Evolutionary conservation across 192 early-diverging fungal species (phyloP).

Genomic region (Umbelopsis vinacea): DNA sequence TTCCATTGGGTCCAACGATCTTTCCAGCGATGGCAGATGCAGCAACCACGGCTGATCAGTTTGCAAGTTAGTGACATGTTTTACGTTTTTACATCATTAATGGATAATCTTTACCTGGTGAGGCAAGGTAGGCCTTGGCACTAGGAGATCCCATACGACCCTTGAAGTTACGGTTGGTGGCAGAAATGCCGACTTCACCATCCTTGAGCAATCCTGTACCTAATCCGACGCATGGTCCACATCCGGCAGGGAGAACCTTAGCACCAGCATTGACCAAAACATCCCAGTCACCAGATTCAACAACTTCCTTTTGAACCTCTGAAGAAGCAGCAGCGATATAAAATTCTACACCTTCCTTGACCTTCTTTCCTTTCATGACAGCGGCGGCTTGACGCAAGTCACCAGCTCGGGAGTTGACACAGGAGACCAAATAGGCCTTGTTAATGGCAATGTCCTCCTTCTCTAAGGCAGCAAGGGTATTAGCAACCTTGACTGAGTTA

Average conservation of each 20-base stretch:
- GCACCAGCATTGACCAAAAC: constrained; percentile 88
- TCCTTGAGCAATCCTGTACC: constrained; percentile 94
- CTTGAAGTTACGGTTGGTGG: constrained; percentile 99
- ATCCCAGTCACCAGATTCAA: constrained; percentile 87
- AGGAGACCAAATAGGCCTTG: constrained; percentile 97
- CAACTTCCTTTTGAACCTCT: constrained; percentile 89
- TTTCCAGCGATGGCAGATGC: constrained; percentile 89
- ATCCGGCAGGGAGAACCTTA: constrained; percentile 87
- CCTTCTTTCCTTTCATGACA: constrained; percentile 73
- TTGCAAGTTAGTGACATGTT: background rate
- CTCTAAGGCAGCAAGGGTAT: constrained; percentile 77
- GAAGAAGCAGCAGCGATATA: constrained; percentile 95
- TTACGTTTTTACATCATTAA: background rate
- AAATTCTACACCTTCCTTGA: constrained; percentile 84
- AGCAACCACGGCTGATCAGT: constrained; percentile 80
- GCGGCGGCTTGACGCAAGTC: constrained; percentile 90
- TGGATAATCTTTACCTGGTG: constrained; percentile 59
- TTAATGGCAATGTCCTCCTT: constrained; percentile 78
- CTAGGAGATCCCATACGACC: constrained; percentile 96
- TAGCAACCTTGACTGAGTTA: constrained; percentile 94
- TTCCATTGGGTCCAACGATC: constrained; percentile 53
- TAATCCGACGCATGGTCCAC: constrained; percentile 96
- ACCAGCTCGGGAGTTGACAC: constrained; percentile 90
- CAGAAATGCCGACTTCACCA: constrained; percentile 97
- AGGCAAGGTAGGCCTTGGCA: constrained; percentile 92